Base-by-base conservation (phyloP, 345 rosid genomes). In the Schrenkiella parvula region DNA sequence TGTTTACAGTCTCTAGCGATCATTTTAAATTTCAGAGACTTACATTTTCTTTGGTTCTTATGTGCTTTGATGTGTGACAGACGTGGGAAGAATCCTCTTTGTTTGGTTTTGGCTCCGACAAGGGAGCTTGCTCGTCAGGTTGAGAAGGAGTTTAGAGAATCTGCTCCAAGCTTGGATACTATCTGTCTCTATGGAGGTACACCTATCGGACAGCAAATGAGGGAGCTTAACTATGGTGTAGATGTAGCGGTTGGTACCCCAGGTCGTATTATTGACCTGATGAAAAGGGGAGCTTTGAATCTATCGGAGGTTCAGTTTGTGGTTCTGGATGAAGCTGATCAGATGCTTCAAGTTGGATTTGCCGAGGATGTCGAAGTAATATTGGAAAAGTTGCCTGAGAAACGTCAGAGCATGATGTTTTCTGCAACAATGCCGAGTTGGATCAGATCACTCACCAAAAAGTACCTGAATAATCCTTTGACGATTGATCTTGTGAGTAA, bases 101-200 rank as follows among this genome's bases (percentile, higher is more conserved):
- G 25, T 23, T 23, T 23, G 25, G 25, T 23, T 23, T 23, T 23
- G 25, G 25, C 25, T 23, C 25, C 25, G 1, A 92, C 98, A 14
- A 88, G 97, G 72, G 98, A 92, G 72, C 97, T 92, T 53, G 98
- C 98, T 8, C 75, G 73, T 18, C 98, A 92, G 80, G 97, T 92
- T 54, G 93, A 84, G 77, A 93, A 86, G 77, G 96, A 90, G 81
- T 90, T 93, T 52, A 55, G 37, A 0, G 93, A 90, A 64, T 77
- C 96, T 62, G 98, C 92, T 31, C 85, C 91, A 48, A 86, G 81
- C 69, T 68, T 93, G 84, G 96, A 87, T 74, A 80, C 89, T 12
- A 86, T 85, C 8, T 90, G 98, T 84, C 84, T 90, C 3, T 92
- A 92, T 64, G 98, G 98, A 43, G 98, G 98, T 53, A 85, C 90